Conservation (phyloP, 257 asterid genomes). For the Sherardia arvensis region DNA sequence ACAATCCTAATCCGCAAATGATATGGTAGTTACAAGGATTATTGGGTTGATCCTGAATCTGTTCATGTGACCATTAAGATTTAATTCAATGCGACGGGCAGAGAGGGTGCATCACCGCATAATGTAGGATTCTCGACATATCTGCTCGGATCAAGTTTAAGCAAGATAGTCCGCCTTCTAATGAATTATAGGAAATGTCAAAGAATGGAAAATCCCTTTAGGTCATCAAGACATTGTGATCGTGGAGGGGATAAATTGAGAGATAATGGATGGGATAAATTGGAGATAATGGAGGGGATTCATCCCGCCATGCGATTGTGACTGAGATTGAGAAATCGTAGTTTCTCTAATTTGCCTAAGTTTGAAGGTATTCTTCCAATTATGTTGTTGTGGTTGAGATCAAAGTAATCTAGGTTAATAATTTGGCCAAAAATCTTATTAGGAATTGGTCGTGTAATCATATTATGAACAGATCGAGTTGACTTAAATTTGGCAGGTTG, state of each 20-base stretch:
- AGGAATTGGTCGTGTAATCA: no score
- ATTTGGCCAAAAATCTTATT: no score
- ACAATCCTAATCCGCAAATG: no score
- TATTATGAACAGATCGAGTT: no score
- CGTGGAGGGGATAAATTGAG: background rate
- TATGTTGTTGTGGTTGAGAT: no score
- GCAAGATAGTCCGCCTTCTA: no score
- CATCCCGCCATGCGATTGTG: background rate
- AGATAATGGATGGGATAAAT: background rate
- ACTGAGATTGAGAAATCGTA: background rate
- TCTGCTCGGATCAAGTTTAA: no score
- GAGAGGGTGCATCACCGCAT: background rate
- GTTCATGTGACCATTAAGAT: background rate
- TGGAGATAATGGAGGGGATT: background rate
- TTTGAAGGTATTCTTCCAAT: background rate
- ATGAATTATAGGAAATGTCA: no score
- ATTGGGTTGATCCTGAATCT: background rate
- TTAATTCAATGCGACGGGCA: background rate
- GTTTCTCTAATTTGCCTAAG: no score
- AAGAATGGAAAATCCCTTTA: no score
- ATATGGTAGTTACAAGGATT: background rate
- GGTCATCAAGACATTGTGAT: background rate
- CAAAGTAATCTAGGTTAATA: no score
- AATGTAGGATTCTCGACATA: background rate
- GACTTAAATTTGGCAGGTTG: no score